phyloP scores from a whole-genome alignment of 495 filamentous ascomycete genomes.

The Podospora conica region DNA sequence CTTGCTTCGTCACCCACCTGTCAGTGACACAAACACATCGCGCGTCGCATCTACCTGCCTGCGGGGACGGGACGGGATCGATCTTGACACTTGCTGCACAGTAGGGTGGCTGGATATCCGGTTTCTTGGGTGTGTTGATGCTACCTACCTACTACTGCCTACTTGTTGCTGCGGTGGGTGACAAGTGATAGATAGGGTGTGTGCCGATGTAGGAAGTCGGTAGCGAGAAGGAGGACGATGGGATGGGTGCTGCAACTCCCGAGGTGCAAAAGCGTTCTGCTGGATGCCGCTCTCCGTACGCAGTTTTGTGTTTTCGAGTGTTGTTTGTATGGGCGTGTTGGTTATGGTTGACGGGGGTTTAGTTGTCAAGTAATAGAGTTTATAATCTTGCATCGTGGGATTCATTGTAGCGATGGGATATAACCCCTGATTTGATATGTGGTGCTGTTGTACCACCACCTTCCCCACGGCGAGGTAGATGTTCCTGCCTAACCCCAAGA shows the following conservation, averaged over 20 bases:
- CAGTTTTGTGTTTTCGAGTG: background rate
- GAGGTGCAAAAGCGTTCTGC: too few species aligned
- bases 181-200: background rate
- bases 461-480: background rate
- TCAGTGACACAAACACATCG: background rate
- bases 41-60: background rate
- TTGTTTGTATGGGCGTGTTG: background rate
- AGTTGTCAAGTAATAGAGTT: background rate
- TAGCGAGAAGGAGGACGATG: background rate
- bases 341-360: background rate
- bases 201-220: background rate
- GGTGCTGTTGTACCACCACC: background rate
- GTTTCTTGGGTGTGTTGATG: background rate
- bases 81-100: background rate
- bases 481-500: background rate
- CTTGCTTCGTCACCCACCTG: background rate
- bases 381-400: background rate
- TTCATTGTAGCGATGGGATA: background rate
- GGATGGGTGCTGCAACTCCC: background rate
- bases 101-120: background rate
- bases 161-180: background rate
- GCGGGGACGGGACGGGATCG: background rate
- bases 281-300: too few species aligned
- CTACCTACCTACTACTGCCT: too few species aligned
- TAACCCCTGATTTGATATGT: background rate